Percentiles rank a stretch among this genome's conserved stretches.
Evolutionary conservation across 495 filamentous ascomycete genomes (phyloP).

Genomic region (Neurospora pannonica): DNA sequence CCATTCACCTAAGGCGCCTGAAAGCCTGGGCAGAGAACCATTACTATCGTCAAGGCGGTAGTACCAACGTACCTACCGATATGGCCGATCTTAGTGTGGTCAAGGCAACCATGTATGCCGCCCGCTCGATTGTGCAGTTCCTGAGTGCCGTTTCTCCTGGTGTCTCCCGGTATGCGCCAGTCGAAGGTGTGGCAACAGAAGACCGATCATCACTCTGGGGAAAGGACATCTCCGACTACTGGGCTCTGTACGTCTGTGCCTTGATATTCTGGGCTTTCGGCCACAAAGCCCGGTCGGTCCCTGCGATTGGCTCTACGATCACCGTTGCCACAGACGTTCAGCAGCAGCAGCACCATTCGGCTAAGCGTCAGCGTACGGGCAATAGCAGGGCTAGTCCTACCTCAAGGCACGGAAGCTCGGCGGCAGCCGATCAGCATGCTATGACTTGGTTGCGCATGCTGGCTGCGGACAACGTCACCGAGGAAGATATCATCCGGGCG

Average conservation of each 20-base stretch:
- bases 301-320: conserved; percentile 1
- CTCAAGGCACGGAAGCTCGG: conserved; percentile 24
- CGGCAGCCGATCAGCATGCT: conserved; percentile 35
- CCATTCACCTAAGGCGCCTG: conserved; percentile 29
- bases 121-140: conserved; percentile 22
- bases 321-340: conserved; percentile 59
- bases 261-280: conserved; percentile 39
- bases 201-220: conserved; percentile 8
- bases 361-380: conserved; percentile 42
- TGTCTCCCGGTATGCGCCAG: background rate
- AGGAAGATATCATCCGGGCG: conserved; percentile 19
- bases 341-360: conserved; percentile 11
- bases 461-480: conserved; percentile 41
- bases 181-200: background rate
- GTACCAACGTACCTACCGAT: background rate
- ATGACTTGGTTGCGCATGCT: conserved; percentile 53
- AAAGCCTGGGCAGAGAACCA: conserved; percentile 24
- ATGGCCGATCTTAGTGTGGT: conserved; percentile 3
- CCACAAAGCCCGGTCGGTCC: conserved; percentile 14
- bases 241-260: conserved; percentile 38
- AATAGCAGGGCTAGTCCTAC: conserved; percentile 59
- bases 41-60: conserved; percentile 1
- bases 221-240: conserved; percentile 36
- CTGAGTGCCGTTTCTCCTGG: conserved; percentile 1
- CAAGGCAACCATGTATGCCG: conserved; percentile 23